Percentiles rank a stretch among this genome's conserved stretches.
Conservation (phyloP, 805 yeast species). For the Scheffersomyces coipomensis region DNA sequence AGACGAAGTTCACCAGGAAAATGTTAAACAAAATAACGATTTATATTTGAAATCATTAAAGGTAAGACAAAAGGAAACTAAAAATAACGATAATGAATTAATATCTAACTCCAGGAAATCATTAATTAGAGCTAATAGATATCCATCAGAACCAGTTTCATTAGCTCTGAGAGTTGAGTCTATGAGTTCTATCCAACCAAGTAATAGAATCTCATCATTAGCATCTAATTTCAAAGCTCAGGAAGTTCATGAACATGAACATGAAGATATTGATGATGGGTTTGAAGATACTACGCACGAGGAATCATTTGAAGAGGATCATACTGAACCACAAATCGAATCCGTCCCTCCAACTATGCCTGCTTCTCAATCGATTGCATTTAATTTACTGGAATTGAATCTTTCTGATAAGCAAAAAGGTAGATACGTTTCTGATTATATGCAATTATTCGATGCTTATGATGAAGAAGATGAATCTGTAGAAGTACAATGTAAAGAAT, state of each 20-base stretch:
- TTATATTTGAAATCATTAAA: slow-evolving; percentile 2
- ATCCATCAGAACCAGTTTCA: slow-evolving; percentile 31
- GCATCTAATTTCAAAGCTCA: slow-evolving; percentile 19
- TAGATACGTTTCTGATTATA: slow-evolving; percentile 28
- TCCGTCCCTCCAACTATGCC: not conserved
- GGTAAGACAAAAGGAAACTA: not conserved
- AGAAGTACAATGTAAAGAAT: slow-evolving; percentile 1
- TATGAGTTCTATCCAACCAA: not conserved
- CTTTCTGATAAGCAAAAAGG: slow-evolving; percentile 5
- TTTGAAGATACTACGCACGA: not conserved
- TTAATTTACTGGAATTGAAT: slow-evolving; percentile 11
- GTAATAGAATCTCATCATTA: slow-evolving; percentile 16
- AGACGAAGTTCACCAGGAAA: not conserved
- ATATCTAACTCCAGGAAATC: slow-evolving; percentile 27
- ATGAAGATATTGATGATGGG: slow-evolving; percentile 6
- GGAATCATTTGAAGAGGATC: not conserved
- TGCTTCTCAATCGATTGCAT: slow-evolving; percentile 10
- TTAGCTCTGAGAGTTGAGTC: not conserved
- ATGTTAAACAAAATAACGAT: not conserved
- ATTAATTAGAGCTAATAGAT: slow-evolving; percentile 31
- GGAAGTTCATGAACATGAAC: slow-evolving; percentile 6
- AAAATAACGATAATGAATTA: slow-evolving; percentile 9
- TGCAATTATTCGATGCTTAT: slow-evolving; percentile 19
- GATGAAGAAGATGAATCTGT: slow-evolving; percentile 9
- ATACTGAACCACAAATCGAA: not conserved